Percentiles rank a stretch among this genome's conserved stretches.
phyloP scores from a whole-genome alignment of 306 rosid genomes.

The Vicia faba region DNA sequence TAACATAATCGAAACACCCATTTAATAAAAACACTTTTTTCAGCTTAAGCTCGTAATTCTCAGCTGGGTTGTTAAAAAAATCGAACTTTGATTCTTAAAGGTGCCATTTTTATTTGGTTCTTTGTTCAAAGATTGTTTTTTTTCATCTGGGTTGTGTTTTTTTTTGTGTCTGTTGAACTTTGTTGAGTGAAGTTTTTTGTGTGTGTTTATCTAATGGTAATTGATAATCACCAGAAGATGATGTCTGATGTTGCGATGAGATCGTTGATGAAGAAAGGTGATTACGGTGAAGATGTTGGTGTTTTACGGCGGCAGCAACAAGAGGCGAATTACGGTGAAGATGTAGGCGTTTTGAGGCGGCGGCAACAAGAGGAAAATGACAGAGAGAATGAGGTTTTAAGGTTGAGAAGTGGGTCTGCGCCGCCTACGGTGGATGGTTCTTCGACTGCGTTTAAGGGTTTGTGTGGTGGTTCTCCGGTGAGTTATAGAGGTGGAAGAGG shows the following conservation, averaged over 20 bases:
- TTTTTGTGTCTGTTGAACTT: background rate
- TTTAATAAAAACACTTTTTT: slow-evolving; percentile 10
- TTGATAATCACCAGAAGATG: slow-evolving; percentile 63
- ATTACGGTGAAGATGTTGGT: slow-evolving; percentile 65
- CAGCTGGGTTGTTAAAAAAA: slow-evolving; percentile 5
- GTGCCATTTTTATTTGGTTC: slow-evolving; percentile 40
- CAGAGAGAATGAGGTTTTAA: slow-evolving; percentile 64
- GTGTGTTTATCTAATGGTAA: slow-evolving; percentile 49
- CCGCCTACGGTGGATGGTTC: slow-evolving; percentile 95
- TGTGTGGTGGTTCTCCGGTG: slow-evolving; percentile 47
- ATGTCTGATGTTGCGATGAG: slow-evolving; percentile 74
- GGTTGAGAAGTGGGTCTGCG: slow-evolving; percentile 87
- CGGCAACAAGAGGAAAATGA: slow-evolving; percentile 56
- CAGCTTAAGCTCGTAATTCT: slow-evolving; percentile 8
- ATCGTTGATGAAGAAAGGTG: slow-evolving; percentile 62
- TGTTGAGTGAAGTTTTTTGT: background rate
- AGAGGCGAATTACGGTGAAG: slow-evolving; percentile 55
- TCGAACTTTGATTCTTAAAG: background rate
- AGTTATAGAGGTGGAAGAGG: slow-evolving; percentile 32
- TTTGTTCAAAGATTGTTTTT: slow-evolving; percentile 43
- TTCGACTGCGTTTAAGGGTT: slow-evolving; percentile 61
- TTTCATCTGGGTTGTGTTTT: slow-evolving; percentile 4
- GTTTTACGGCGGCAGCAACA: slow-evolving; percentile 56
- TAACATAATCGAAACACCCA: slow-evolving; percentile 13
- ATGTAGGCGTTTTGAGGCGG: slow-evolving; percentile 64